These are phyloP conservation scores for Fusarium avenaceum DNA, from an alignment of 2,329 filamentous ascomycete genomes.

Conservation along the genomic window DNA sequence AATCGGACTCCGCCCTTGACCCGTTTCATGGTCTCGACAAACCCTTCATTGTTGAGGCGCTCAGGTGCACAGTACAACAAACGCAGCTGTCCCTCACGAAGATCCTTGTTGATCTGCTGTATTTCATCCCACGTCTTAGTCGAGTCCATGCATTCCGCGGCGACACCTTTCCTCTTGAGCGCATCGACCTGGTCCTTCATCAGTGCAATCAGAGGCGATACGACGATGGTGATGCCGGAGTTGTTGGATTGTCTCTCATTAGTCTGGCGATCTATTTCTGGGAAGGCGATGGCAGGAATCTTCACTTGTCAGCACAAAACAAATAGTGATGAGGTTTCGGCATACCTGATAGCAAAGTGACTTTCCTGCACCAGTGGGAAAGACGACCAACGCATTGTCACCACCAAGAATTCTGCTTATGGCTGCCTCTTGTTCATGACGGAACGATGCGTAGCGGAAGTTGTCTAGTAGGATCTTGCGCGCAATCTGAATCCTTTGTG, in stretches of 20 bases:
- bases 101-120: slow-evolving; percentile 53
- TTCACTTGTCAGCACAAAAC: slow-evolving; percentile 33
- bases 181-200: slow-evolving; percentile 74
- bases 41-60: slow-evolving; percentile 71
- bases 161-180: slow-evolving; percentile 62
- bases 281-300: slow-evolving; percentile 64
- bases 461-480: slow-evolving; percentile 53
- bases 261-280: slow-evolving; percentile 56
- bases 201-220: slow-evolving; percentile 68
- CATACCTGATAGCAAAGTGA: slow-evolving; percentile 63
- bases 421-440: slow-evolving; percentile 61
- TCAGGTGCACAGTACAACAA: slow-evolving; percentile 72
- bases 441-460: slow-evolving; percentile 58
- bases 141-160: slow-evolving; percentile 69
- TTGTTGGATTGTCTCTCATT: slow-evolving; percentile 49
- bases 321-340: not conserved
- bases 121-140: slow-evolving; percentile 65
- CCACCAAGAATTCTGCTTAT: slow-evolving; percentile 56
- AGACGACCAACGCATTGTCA: slow-evolving; percentile 59
- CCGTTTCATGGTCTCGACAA: slow-evolving; percentile 67
- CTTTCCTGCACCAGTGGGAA: slow-evolving; percentile 65
- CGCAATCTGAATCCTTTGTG: slow-evolving; percentile 34
- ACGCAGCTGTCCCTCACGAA: slow-evolving; percentile 63
- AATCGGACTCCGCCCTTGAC: slow-evolving; percentile 69
- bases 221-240: slow-evolving; percentile 67